Percentiles rank a stretch among this genome's conserved stretches.
Evolutionary conservation across 1,284 basidiomycete genomes (phyloP).

Genomic region (Pseudozyma thailandica): DNA sequence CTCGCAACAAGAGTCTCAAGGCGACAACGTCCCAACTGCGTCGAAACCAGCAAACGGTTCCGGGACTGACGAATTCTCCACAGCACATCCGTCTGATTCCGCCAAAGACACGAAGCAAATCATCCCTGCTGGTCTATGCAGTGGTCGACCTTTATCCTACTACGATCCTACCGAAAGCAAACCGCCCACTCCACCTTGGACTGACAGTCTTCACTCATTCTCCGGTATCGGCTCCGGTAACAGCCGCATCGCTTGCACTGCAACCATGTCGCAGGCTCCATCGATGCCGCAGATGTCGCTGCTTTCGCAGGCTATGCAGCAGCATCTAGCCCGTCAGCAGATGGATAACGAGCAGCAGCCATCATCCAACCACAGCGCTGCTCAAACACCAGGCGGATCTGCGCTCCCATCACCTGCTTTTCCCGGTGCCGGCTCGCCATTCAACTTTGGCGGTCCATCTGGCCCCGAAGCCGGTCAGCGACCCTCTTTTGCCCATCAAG

Average conservation of each 20-base stretch:
- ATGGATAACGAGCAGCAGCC: conserved; percentile 13
- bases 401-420: conserved; percentile 39
- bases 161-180: conserved; percentile 42
- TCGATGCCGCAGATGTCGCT: conserved; percentile 44
- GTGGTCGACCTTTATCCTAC: conserved; percentile 21
- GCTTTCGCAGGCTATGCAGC: conserved; percentile 52
- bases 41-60: neutral
- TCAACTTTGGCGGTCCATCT: conserved; percentile 11
- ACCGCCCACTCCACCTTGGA: conserved; percentile 31
- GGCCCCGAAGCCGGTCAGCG: conserved; percentile 15
- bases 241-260: conserved; percentile 6
- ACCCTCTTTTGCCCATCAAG: conserved; percentile 16
- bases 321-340: conserved; percentile 48
- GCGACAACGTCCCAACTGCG: neutral
- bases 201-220: conserved; percentile 6
- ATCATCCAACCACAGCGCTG: conserved; percentile 14
- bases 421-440: conserved; percentile 25
- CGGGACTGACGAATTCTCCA: neutral
- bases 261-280: conserved; percentile 40
- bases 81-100: neutral
- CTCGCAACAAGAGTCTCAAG: neutral
- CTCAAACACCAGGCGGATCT: conserved; percentile 33
- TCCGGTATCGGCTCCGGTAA: conserved; percentile 17
- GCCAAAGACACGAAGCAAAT: neutral
- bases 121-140: conserved; percentile 3